Conservation (phyloP, 805 yeast genomes). For the Saturnispora diversa region DNA sequence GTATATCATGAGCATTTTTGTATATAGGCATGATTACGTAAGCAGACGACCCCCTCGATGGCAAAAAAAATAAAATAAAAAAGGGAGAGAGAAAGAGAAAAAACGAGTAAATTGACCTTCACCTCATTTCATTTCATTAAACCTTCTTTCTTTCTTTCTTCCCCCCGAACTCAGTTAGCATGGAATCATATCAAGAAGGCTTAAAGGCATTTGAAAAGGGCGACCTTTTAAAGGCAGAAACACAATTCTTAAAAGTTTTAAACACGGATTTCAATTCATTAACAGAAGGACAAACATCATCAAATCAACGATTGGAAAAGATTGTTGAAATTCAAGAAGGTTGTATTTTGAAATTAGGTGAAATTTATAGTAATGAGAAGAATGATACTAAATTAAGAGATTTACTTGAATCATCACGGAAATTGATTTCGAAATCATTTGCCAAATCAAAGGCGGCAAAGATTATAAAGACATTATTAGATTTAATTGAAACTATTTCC, state of each 20-base stretch:
- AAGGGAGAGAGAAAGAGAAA: too few relatives aligned
- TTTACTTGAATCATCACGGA: constrained; percentile 61
- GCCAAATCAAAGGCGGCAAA: constrained; percentile 96
- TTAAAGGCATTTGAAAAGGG: constrained; percentile 38
- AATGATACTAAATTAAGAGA: constrained; percentile 45
- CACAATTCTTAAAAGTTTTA: constrained; percentile 46
- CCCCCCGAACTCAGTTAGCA: too few relatives aligned
- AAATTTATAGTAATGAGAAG: constrained; percentile 46
- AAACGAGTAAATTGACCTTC: too few relatives aligned
- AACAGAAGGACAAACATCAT: too few relatives aligned
- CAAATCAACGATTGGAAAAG: constrained; percentile 30
- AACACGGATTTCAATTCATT: constrained; percentile 15
- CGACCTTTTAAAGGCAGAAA: constrained; percentile 59
- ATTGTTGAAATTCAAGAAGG: constrained; percentile 51
- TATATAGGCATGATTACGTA: too few relatives aligned
- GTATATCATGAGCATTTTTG: too few relatives aligned
- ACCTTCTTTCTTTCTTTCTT: too few relatives aligned
- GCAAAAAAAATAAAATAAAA: too few relatives aligned
- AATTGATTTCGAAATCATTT: constrained; percentile 49
- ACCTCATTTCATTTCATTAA: too few relatives aligned
- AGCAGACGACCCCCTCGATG: too few relatives aligned
- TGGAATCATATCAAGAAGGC: too few relatives aligned
- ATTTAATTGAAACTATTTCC: constrained; percentile 52
- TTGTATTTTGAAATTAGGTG: constrained; percentile 70
- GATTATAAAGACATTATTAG: constrained; percentile 74